Evolutionary conservation across 1,284 basidiomycete genomes (phyloP), one percentile per base, ranked within the genome.

Genomic region (Rhodotorula sp.): DNA sequence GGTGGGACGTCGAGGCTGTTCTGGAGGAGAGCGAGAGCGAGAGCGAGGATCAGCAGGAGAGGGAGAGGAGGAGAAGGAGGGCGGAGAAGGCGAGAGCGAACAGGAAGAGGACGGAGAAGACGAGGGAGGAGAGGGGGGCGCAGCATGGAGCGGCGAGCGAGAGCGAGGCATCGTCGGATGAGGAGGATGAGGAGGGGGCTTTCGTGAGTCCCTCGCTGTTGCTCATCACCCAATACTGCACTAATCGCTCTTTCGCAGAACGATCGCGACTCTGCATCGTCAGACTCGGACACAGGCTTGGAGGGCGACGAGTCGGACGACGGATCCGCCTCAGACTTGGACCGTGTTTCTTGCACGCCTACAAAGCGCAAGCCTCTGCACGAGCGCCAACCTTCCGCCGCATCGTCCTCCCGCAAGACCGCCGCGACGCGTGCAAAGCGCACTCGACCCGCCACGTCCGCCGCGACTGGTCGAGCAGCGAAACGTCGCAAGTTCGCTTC

Each of bases 1-100:
- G 59, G 44, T 76, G 76, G 76, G 70, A 73, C 51, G 68, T 65
- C 30, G 74, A 72, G 46, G 62, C 74, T 1, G 52, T 32, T 9
- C 62, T 66, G 61, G 68, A 72, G 34, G 68, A 53, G 48, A 27
- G 24, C 11, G 55, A 64, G 44, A 57, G 32, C 29, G 62, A 69
- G 36, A 56, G 55, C 15, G 59, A 62, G 49, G 51, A 34, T 19
- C 53, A 59, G 49, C 46, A 27, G 44, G 30, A 46, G 39, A 34
- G 15, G 51, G 61, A 46, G 61, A 65, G 27, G 66, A 55, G 29
- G 67, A 19, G 49, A 32, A 51, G 30, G n/a, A 46, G 48, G 30
- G 48, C 51, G 47, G 30, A 39, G 49, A 48, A 47, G 52, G 39
- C 39, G 13, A 44, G 39, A 17, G 39, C 39, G 11, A 44, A 10